phyloP scores from a whole-genome alignment of 768 basidiomycete genomes.

The Boletus reticuloceps region DNA sequence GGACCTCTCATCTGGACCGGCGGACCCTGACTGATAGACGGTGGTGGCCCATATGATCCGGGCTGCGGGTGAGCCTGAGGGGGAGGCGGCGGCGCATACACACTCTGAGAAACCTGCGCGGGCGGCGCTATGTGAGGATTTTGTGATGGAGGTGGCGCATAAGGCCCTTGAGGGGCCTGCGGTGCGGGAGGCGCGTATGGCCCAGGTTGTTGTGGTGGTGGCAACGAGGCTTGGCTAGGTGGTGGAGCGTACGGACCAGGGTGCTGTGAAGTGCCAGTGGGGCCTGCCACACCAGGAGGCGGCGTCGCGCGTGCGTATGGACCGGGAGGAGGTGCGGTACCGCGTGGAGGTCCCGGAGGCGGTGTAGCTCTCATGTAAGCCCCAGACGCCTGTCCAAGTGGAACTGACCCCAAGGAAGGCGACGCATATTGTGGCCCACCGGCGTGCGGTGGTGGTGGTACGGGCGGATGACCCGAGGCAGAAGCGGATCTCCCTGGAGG shows the following conservation, averaged over 20 bases:
- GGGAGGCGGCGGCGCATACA: constrained; percentile 20
- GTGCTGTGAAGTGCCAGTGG: constrained; percentile 29
- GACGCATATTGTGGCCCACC: constrained; percentile 31
- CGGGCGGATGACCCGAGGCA: constrained; percentile 34
- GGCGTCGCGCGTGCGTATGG: constrained; percentile 42
- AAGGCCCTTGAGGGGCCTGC: constrained; percentile 28
- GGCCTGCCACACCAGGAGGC: constrained; percentile 33
- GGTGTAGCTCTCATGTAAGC: constrained; percentile 41
- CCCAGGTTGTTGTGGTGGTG: constrained; percentile 23
- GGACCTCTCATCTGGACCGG: constrained; percentile 31
- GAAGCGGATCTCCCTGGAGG: constrained; percentile 29
- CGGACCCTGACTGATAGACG: constrained; percentile 22
- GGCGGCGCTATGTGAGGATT: constrained; percentile 15
- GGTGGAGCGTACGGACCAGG: constrained; percentile 27
- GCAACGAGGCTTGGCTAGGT: constrained; percentile 11
- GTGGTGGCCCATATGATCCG: constrained; percentile 29
- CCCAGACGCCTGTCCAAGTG: constrained; percentile 31
- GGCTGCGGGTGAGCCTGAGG: constrained; percentile 14
- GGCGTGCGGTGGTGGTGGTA: constrained; percentile 39
- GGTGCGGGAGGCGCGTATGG: constrained; percentile 20
- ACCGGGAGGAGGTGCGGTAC: constrained; percentile 29
- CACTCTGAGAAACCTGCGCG: constrained; percentile 22
- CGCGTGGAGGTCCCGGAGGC: constrained; percentile 36
- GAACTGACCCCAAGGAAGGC: constrained; percentile 25
- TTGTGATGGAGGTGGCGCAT: constrained; percentile 31